Evolutionary conservation across 768 basidiomycete species (phyloP).

Genomic region (Termitomyces sp.): DNA sequence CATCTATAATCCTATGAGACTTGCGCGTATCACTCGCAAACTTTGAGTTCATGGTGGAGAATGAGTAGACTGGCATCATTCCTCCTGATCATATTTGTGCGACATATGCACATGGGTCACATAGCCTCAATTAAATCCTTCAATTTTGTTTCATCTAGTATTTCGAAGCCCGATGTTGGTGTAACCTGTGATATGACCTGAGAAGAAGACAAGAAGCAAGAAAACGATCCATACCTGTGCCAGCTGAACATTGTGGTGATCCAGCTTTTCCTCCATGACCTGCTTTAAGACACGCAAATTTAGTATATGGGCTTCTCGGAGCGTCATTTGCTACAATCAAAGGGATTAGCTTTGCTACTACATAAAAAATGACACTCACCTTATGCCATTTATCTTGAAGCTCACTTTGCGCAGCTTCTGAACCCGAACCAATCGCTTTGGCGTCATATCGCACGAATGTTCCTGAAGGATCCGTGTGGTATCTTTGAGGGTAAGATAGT

Average conservation of each 20-base stretch:
- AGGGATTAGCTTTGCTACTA: neutral
- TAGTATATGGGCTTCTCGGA: constrained; percentile 82
- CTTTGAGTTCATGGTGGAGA: neutral
- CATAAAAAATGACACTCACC: constrained; percentile 33
- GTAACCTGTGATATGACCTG: constrained; percentile 56
- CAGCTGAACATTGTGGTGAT: constrained; percentile 97
- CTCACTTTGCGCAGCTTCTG: constrained; percentile 95
- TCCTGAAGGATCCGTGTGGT: constrained; percentile 97
- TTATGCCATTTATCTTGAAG: constrained; percentile 97
- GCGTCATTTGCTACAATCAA: constrained; percentile 74
- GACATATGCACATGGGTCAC: constrained; percentile 32
- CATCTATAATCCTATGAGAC: neutral
- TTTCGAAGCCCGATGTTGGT: constrained; percentile 76
- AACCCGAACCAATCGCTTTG: constrained; percentile 97
- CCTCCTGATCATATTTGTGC: neutral
- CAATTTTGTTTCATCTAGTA: constrained; percentile 73
- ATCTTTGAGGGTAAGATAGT: constrained; percentile 42
- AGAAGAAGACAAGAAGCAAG: neutral
- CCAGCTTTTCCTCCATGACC: constrained; percentile 99
- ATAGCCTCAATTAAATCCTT: constrained; percentile 83
- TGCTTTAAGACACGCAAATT: constrained; percentile 91
- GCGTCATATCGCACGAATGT: constrained; percentile 96
- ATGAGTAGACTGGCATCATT: constrained; percentile 4
- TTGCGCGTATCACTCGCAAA: neutral
- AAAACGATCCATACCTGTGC: constrained; percentile 64